Conservation (phyloP, 306 rosid genomes). For the Vigna trinervia region DNA sequence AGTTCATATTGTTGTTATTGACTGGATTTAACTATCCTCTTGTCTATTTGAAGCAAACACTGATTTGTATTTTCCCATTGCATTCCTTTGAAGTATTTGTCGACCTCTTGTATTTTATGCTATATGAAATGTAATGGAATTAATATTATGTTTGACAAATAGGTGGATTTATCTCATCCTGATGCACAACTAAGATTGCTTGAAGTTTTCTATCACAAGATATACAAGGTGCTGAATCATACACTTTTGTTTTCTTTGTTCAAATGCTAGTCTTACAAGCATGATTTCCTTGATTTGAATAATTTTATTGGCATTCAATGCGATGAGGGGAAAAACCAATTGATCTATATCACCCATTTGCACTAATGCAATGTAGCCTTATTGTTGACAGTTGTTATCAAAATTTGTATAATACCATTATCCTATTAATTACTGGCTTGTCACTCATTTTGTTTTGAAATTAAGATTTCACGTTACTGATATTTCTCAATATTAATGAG, state of each 20-base stretch:
- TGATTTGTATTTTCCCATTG: background rate
- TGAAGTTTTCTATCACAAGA: constrained; percentile 24
- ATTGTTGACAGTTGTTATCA: background rate
- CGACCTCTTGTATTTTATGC: background rate
- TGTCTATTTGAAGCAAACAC: background rate
- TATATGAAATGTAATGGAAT: background rate
- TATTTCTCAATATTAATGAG: background rate
- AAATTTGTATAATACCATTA: background rate
- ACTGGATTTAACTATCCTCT: constrained; percentile 6
- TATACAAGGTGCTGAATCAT: constrained; percentile 6
- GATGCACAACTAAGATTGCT: constrained; percentile 11
- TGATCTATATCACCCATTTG: background rate
- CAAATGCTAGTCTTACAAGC: background rate
- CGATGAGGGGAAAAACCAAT: background rate
- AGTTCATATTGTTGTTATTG: background rate
- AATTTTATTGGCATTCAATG: background rate
- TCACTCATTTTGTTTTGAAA: background rate
- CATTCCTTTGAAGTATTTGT: background rate
- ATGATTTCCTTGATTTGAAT: constrained; percentile 21
- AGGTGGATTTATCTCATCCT: constrained; percentile 13
- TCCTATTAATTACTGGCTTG: background rate
- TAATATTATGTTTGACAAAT: background rate
- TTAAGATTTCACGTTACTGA: background rate
- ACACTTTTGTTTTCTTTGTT: background rate
- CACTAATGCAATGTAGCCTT: background rate